Evolutionary conservation across 495 filamentous ascomycete genomes (phyloP).

Genomic region (Amorphotheca resinae): DNA sequence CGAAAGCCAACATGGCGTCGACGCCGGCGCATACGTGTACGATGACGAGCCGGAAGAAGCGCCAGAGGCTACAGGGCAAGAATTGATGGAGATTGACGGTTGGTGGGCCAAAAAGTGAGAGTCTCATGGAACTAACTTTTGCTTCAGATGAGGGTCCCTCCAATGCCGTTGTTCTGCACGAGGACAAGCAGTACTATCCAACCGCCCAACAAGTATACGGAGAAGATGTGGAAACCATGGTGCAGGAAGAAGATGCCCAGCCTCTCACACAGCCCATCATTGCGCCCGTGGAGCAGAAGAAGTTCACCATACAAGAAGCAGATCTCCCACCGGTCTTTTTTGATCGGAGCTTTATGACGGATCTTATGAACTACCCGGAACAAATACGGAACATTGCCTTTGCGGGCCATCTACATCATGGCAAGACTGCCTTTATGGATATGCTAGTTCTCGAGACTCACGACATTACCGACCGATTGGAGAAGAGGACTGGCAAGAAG

Average conservation of each 20-base stretch:
- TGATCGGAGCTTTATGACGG: slow-evolving; percentile 80
- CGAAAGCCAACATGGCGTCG: slow-evolving; percentile 62
- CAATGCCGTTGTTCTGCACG: slow-evolving; percentile 91
- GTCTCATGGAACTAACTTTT: slow-evolving; percentile 10
- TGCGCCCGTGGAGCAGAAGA: slow-evolving; percentile 84
- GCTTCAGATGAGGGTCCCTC: slow-evolving; percentile 71
- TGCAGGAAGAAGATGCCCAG: slow-evolving; percentile 95
- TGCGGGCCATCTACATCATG: slow-evolving; percentile 89
- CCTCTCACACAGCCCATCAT: slow-evolving; percentile 86
- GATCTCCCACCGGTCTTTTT: slow-evolving; percentile 82
- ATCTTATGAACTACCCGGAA: slow-evolving; percentile 90
- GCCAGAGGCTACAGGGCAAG: slow-evolving; percentile 52
- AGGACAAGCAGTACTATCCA: slow-evolving; percentile 99
- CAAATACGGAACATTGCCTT: slow-evolving; percentile 87
- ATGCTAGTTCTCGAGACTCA: slow-evolving; percentile 96
- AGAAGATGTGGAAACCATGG: slow-evolving; percentile 83
- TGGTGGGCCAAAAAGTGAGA: slow-evolving; percentile 13
- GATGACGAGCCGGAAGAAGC: slow-evolving; percentile 55
- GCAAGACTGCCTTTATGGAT: slow-evolving; percentile 96
- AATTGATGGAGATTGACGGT: slow-evolving; percentile 93
- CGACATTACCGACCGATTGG: slow-evolving; percentile 61
- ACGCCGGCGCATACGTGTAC: slow-evolving; percentile 66
- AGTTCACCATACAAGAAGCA: slow-evolving; percentile 84
- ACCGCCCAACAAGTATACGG: slow-evolving; percentile 93
- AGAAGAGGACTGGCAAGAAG: slow-evolving; percentile 68